Base-by-base conservation (phyloP, 495 filamentous ascomycete genomes). In the Opeltia flavorubescens region DNA sequence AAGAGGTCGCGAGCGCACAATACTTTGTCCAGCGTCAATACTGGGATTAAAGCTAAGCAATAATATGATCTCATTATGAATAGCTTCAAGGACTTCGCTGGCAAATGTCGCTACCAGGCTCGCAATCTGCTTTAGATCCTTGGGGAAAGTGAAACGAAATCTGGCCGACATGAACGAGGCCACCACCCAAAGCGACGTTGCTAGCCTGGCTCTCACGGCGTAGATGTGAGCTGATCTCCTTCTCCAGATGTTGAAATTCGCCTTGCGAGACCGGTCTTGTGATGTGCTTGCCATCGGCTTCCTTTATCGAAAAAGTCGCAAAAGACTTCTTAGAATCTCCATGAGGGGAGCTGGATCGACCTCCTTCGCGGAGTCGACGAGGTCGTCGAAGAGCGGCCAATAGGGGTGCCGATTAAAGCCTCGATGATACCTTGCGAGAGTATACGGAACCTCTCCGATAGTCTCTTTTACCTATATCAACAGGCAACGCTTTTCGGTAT, bases 81-180 rank as follows among this genome's bases (percentile, higher is more conserved):
- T n/a, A n/a, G n/a, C n/a, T n/a, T n/a, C n/a, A n/a, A n/a, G n/a
- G n/a, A n/a, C n/a, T n/a, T n/a, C n/a, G n/a, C n/a, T n/a, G n/a
- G n/a, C n/a, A n/a, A n/a, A n/a, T n/a, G n/a, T n/a, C n/a, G n/a
- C 43, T 53, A 11, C 44, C 44, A 24, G 50, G 43, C 20, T 36
- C 45, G 21, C 43, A 44, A 26, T 29, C 44, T 38, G 28, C 48
- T 44, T 53, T 17, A 41, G 29, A 35, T 31, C 41, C n/a, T 21
- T 35, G 18, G 20, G 40, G 24, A 21, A 29, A 50, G 13, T 45
- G 21, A 15, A 39, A 15, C 13, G 5, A 50, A 33, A 23, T 34
- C 42, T 36, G 28, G 20, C 38, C 38, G 1, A 41, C 18, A 5
- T 21, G 20, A 12, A 44, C 29, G 12, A 44, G 42, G 21, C 42